Percentiles rank a stretch among this genome's conserved stretches.
Evolutionary conservation across 306 rosid genomes (phyloP).

Genomic region (Betula pendula): DNA sequence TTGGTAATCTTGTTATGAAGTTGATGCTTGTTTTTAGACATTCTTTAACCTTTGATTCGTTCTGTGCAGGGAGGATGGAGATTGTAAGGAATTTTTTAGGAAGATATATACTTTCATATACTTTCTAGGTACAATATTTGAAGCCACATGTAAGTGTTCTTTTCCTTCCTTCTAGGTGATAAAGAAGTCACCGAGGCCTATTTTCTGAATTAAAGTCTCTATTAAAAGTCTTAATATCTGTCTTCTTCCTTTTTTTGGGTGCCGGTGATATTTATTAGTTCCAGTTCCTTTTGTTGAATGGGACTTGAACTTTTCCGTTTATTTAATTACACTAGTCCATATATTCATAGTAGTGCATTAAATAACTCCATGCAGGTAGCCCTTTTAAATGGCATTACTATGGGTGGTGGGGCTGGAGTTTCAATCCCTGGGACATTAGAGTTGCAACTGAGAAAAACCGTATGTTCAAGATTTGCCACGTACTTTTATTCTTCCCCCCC

Average conservation of each 20-base stretch:
- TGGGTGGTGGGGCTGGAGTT: constrained; percentile 98
- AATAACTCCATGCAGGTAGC: constrained; percentile 62
- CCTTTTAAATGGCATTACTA: constrained; percentile 82
- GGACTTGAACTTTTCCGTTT: not conserved
- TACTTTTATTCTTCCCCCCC: not conserved
- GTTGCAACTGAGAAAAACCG: constrained; percentile 89
- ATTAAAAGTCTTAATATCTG: not conserved
- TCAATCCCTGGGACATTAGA: constrained; percentile 85
- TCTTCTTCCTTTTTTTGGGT: not conserved
- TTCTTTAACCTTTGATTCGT: constrained; percentile 22
- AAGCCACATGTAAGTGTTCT: constrained; percentile 82
- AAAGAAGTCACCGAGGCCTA: not conserved
- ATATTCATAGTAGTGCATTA: constrained; percentile 8
- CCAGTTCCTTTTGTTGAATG: not conserved
- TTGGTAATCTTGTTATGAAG: not conserved
- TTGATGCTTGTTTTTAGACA: constrained; percentile 3
- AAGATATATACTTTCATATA: constrained; percentile 64
- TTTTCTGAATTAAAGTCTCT: not conserved
- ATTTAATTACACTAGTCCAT: not conserved
- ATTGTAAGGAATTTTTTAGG: constrained; percentile 64
- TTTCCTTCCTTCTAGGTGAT: not conserved
- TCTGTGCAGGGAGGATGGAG: constrained; percentile 67
- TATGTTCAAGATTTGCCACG: constrained; percentile 39
- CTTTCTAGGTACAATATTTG: constrained; percentile 74
- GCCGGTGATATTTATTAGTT: not conserved